A percentile compares a stretch with the other conserved stretches of the same genome.
These are phyloP conservation scores for Ceratobasidium sp. DNA, from an alignment of 1,284 basidiomycete species.

Conservation along the genomic window DNA sequence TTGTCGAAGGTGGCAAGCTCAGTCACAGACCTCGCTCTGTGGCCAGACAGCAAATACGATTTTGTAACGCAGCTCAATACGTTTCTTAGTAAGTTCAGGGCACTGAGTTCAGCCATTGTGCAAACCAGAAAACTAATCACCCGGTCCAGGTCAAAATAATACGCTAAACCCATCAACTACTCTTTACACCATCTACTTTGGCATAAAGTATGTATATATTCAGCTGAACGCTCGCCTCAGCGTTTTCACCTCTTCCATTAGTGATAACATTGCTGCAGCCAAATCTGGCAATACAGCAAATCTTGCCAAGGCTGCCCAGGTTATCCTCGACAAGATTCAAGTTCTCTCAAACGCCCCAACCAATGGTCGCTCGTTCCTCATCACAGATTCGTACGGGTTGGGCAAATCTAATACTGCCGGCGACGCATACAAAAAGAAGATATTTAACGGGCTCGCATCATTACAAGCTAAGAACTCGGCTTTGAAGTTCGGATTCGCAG, in stretches of 20 bases:
- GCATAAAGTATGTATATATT: conserved; percentile 50
- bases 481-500: conserved; percentile 62
- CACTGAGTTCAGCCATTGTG: background rate
- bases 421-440: conserved; percentile 61
- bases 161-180: conserved; percentile 58
- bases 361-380: conserved; percentile 64
- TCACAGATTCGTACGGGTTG: conserved; percentile 66
- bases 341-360: conserved; percentile 61
- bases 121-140: conserved; percentile 30
- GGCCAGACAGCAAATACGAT: conserved; percentile 56
- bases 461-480: conserved; percentile 50
- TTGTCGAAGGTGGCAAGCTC: conserved; percentile 57
- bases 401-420: conserved; percentile 60
- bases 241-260: conserved; percentile 28
- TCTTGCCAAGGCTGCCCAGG: conserved; percentile 58
- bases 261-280: conserved; percentile 54
- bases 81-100: conserved; percentile 8
- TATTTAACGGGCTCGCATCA: conserved; percentile 60
- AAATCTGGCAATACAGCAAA: conserved; percentile 51
- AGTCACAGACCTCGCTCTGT: conserved; percentile 59
- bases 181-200: conserved; percentile 61
- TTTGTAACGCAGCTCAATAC: conserved; percentile 57
- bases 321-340: conserved; percentile 60
- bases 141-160: conserved; percentile 54
- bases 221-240: background rate